Evolutionary conservation across 78 protist species (phyloP), one percentile per base, ranked within the genome.

Genomic region (Chrysochromulina tobinii): DNA sequence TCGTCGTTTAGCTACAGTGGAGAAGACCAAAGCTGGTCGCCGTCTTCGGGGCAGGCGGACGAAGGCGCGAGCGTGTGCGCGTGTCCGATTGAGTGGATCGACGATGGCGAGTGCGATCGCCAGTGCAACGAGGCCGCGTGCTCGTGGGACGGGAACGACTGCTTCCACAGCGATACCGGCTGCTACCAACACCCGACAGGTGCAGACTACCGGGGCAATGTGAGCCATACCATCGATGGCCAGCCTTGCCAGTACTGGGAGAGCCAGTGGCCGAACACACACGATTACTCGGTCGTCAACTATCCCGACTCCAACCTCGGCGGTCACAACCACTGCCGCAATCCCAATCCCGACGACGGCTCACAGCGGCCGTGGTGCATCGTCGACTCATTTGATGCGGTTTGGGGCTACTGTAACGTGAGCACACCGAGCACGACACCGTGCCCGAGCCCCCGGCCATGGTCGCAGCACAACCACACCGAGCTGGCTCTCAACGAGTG

Each of bases 301-400:
- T 69, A 69, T 51, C 79, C 79, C 79, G 79, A 69, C 51, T 48
- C 79, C 21, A 20, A 38, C 48, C 73, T 67, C 38, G 73, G 73
- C 25, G 73, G 73, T 25, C 73, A 67, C 73, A 67, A 67, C 53
- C 12, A 27, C 79, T 69, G 79, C 79, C 79, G 79, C 79, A 69
- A 69, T 20, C 79, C 79, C 21, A 20, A 15, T 5, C 69, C 69
- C 15, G 17, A 3, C 27, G 79, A 25, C 79, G 79, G 79, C 79
- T 27, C 7, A 11, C 12, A 48, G 50, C 5, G 79, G n/a, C n/a
- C 79, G 11, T 69, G 79, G 79, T 69, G 79, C 53, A 64, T 64
- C 25, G 27, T 64, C 27, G 20, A 64, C 69, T 20, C 27, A 6
- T 64, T 20, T 21, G 17, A 12, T 3, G 51, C 12, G 53, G 15